A percentile compares a stretch with the other conserved stretches of the same genome.
Evolutionary conservation across 768 basidiomycete genomes (phyloP).

Genomic region (Lentinula edodes): DNA sequence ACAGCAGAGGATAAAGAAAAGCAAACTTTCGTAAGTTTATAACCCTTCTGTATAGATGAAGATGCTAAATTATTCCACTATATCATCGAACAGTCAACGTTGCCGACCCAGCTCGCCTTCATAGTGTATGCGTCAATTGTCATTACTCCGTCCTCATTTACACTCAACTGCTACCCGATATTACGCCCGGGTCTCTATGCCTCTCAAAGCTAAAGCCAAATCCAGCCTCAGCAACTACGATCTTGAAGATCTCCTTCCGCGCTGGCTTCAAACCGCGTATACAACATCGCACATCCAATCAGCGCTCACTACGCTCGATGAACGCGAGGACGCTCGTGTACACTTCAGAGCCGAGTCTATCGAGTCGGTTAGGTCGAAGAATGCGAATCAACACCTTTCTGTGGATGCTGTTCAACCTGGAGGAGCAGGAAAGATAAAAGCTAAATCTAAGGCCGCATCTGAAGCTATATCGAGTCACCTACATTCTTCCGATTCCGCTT

Average conservation of each 20-base stretch:
- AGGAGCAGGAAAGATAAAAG: neutral
- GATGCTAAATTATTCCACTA: too few species aligned
- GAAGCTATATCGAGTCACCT: neutral
- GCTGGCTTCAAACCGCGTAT: neutral
- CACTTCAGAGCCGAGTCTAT: neutral
- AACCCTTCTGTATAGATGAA: too few species aligned
- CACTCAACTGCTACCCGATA: neutral
- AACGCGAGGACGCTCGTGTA: slow-evolving; percentile 1
- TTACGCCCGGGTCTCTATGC: neutral
- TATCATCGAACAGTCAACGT: neutral
- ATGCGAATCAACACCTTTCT: neutral
- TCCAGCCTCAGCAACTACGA: neutral
- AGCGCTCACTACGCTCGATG: neutral
- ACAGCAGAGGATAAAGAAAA: too few species aligned
- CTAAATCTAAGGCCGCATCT: neutral
- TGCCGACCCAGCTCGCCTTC: neutral
- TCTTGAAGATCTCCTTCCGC: neutral
- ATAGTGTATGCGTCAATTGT: neutral
- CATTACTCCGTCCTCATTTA: neutral
- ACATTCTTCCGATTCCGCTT: neutral
- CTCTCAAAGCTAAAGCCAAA: neutral
- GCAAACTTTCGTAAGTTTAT: too few species aligned
- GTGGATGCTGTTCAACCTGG: neutral
- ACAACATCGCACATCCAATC: neutral
- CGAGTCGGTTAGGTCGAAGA: neutral